Percentiles rank a stretch among this genome's conserved stretches.
Conservation (phyloP, 2,329 filamentous ascomycete genomes). For the Colletotrichum tropicale region DNA sequence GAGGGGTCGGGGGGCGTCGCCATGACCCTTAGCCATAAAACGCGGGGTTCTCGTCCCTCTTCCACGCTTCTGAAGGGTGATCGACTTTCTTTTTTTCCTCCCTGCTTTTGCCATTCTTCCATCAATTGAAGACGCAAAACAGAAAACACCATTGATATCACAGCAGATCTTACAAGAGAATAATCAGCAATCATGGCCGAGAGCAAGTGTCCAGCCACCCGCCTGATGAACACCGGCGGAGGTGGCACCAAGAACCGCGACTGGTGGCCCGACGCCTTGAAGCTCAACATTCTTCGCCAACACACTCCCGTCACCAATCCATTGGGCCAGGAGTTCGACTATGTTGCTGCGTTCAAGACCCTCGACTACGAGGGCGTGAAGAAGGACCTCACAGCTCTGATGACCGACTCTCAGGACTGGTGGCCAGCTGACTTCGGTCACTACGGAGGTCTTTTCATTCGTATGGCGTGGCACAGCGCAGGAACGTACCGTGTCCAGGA, state of each 20-base stretch:
- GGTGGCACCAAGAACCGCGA: slow-evolving; percentile 71
- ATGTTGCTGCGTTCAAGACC: slow-evolving; percentile 74
- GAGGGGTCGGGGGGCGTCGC: slow-evolving; percentile 1
- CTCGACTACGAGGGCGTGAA: slow-evolving; percentile 75
- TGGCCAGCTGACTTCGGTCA: slow-evolving; percentile 85
- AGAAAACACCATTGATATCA: neutral
- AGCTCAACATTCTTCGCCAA: slow-evolving; percentile 76
- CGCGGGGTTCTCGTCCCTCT: slow-evolving; percentile 14
- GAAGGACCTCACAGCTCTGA: slow-evolving; percentile 72
- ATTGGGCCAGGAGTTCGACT: slow-evolving; percentile 70
- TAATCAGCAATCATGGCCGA: slow-evolving; percentile 8
- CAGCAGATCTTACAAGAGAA: neutral
- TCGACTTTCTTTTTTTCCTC: neutral
- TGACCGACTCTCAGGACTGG: slow-evolving; percentile 82
- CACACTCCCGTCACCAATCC: slow-evolving; percentile 69
- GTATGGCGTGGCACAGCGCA: slow-evolving; percentile 82
- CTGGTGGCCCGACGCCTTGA: slow-evolving; percentile 76
- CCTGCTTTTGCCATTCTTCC: neutral
- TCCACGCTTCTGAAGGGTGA: neutral
- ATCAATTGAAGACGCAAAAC: neutral
- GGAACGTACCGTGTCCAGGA: slow-evolving; percentile 80
- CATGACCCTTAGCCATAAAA: slow-evolving; percentile 7
- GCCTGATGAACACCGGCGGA: slow-evolving; percentile 49
- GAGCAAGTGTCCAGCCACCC: slow-evolving; percentile 13
- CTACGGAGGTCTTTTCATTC: slow-evolving; percentile 81